These are phyloP conservation scores for Diutina catenulata DNA, from an alignment of 1,139 yeast genomes.

Conservation along the genomic window DNA sequence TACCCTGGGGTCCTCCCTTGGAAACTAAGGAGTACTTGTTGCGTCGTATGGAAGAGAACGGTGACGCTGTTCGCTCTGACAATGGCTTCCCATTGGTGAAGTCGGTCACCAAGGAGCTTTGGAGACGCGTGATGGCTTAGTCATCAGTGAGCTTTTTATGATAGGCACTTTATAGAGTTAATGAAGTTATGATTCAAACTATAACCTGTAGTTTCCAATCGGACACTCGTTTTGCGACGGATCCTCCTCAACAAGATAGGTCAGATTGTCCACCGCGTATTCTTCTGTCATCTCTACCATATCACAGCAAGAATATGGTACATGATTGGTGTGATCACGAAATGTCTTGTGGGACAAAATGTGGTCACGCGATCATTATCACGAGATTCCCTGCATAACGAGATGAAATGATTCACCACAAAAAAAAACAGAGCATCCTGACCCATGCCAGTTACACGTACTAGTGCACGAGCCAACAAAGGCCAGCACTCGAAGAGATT, in stretches of 20 bases:
- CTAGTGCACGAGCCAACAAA: slow-evolving; percentile 1
- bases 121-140: slow-evolving; percentile 4
- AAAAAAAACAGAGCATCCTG: no score
- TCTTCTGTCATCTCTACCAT: neutral
- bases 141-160: neutral
- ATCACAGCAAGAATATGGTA: neutral
- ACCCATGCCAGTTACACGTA: neutral
- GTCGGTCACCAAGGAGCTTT: slow-evolving; percentile 25
- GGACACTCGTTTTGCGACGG: no score
- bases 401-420: neutral
- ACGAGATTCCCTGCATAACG: neutral
- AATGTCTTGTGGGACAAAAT: neutral
- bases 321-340: neutral
- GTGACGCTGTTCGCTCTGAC: slow-evolving; percentile 85
- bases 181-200: neutral
- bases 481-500: slow-evolving; percentile 1
- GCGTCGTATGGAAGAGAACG: slow-evolving; percentile 92
- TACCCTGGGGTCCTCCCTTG: slow-evolving; percentile 96
- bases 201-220: no score
- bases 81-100: slow-evolving; percentile 71
- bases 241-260: no score
- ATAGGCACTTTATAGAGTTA: neutral
- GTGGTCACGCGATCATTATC: neutral
- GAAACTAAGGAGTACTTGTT: slow-evolving; percentile 87
- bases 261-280: no score